These are phyloP conservation scores for Talaromyces sp. DNA, from an alignment of 2,329 filamentous ascomycete genomes.

Conservation along the genomic window DNA sequence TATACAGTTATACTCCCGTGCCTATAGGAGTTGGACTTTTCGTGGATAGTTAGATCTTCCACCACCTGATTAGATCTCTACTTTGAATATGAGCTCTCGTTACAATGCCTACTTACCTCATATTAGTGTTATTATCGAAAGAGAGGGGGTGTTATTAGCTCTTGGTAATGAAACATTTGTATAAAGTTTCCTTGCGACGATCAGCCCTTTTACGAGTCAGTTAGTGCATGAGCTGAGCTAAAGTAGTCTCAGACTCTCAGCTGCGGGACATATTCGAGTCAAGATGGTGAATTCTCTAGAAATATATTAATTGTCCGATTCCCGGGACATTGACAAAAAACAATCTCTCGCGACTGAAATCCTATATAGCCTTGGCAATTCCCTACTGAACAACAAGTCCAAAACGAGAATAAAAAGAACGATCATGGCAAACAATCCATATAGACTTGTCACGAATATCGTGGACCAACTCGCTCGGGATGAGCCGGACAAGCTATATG, in stretches of 20 bases:
- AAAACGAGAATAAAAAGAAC: neutral
- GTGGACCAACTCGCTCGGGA: conserved; percentile 33
- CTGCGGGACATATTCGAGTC: neutral
- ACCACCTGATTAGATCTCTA: no score
- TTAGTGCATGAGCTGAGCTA: neutral
- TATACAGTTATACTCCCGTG: no score
- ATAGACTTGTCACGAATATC: conserved; percentile 31
- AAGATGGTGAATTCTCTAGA: neutral
- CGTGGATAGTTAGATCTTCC: no score
- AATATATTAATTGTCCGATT: neutral
- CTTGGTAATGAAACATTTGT: neutral
- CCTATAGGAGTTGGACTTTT: no score
- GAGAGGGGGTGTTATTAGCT: neutral
- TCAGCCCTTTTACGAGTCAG: no score
- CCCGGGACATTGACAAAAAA: neutral
- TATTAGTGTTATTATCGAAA: no score
- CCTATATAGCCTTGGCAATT: neutral
- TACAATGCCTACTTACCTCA: neutral
- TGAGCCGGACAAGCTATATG: conserved; percentile 24
- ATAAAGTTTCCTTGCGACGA: neutral
- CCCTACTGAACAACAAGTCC: neutral
- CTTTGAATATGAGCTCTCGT: no score
- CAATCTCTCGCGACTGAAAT: neutral
- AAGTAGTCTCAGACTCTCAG: neutral
- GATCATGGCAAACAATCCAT: neutral